Evolutionary conservation across 352 stramenopile species (phyloP), one percentile per base, ranked within the genome.

Genomic region (Globisporangium abappressorium): DNA sequence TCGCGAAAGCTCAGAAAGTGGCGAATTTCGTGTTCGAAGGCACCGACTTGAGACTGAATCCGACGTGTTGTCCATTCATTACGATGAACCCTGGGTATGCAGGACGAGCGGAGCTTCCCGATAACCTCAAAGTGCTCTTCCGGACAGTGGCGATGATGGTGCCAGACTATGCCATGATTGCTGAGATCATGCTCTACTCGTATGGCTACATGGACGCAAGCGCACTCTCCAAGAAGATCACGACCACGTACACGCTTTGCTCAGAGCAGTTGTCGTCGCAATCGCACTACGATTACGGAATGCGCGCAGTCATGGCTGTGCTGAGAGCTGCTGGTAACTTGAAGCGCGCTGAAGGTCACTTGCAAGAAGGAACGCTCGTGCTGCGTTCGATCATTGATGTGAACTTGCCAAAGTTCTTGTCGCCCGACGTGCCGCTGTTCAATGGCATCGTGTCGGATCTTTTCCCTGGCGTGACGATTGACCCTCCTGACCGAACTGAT

Each of bases 201-300:
- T 97, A 97, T 66, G 94, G 94, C 0, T 98, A 98, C 72, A 92
- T 94, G 69, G 86, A 97, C 33, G 93, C 90, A 8, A 89, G 87
- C 38, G 82, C 84, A 8, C 76, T 98, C 12, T 96, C 93, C 22
- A 95, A 97, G 74, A 98, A 98, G 72, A 96, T 98, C 67, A 97
- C 97, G 26, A 96, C 92, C 1, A 95, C 93, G 11, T 97, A 98
- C 69, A 97, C 95, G 43, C 72, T 99, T 18, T 98, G 91, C 71
- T 98, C 90, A 1, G 93, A 98, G 68, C 95, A 98, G 68, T 75
- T 98, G 3, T 97, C 89, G 9, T 97, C 87, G 20, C 95, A 98
- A 65, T 97, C 92, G 57, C 95, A 98, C 66, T 98, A 98, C 67
- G 95, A 98, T 70, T 98, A 98, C 75, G 94, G 95, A 28, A 98